Evolutionary conservation across 2,329 filamentous ascomycete genomes (phyloP), one percentile per base, ranked within the genome.

Genomic region (Thielaviopsis euricoi): DNA sequence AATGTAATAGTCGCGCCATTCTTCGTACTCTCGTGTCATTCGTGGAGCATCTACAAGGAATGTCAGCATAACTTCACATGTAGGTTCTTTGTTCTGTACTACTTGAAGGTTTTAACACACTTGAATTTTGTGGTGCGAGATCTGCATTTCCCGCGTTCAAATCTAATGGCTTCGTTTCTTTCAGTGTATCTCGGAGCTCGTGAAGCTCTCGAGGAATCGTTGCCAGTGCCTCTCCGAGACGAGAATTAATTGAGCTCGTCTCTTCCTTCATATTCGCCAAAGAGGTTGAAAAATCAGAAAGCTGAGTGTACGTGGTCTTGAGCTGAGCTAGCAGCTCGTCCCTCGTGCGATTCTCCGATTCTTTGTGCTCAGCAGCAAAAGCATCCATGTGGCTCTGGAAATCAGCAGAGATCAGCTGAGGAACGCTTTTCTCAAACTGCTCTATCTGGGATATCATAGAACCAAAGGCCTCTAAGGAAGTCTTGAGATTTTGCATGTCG

Each of bases 1-100:
- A 21, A 54, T 49, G 21, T 61, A 61, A 26, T 58, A 61, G 17
- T 56, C 56, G 6, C 54, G 50, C 59, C 59, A 61, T 55, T 61
- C 56, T 55, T 53, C 51, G 26, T 58, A 61, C 26, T 61, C 29
- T 2, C 50, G 53, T 22, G 59, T 61, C 23, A 51, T 37, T 19
- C 33, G 55, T 12, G 53, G 56, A 25, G 40, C n/a, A n/a, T 9
- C 43, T 48, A 21, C 5, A 6, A 33, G 2, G n/a, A 48, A 6
- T 10, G 5, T 48, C 21, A 48, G 43, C 13, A 5, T 48, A n/a
- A 19, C 6, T 4, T 48, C 17, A 6, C 6, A 43, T 43, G 37
- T 2, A 10, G 17, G 3, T 4, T 7, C 6, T 4, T 7, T 17
- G 37, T n/a, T n/a, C 17, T 5, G 17, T n/a, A 43, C 37, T 6